phyloP scores from a whole-genome alignment of 2,329 filamentous ascomycete genomes.

The Penicillium sp. region DNA sequence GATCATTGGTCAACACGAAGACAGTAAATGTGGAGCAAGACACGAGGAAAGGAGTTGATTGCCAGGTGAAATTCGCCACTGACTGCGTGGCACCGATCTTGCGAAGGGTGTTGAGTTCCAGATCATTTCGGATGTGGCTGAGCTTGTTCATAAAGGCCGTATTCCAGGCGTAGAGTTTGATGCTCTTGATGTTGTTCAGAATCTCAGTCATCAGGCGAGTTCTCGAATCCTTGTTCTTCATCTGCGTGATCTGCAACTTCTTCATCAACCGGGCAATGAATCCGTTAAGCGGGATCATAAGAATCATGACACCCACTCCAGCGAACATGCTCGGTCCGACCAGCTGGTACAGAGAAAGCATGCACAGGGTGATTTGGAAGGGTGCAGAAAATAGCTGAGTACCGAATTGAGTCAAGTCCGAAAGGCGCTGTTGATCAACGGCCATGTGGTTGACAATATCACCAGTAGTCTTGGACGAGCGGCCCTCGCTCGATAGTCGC shows the following conservation, averaged over 20 bases:
- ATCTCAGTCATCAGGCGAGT: constrained; percentile 96
- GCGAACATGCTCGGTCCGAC: constrained; percentile 94
- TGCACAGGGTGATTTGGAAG: constrained; percentile 93
- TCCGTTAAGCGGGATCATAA: constrained; percentile 97
- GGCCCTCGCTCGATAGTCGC: constrained; percentile 87
- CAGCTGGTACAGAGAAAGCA: constrained; percentile 93
- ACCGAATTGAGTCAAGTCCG: constrained; percentile 92
- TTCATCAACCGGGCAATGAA: constrained; percentile 92
- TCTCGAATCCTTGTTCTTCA: constrained; percentile 97
- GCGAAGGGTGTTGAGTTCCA: constrained; percentile 89
- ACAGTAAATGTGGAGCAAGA: constrained; percentile 95
- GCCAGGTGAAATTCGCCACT: constrained; percentile 97
- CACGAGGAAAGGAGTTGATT: constrained; percentile 92
- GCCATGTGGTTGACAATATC: constrained; percentile 99
- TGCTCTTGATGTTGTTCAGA: constrained; percentile 98
- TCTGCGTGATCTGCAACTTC: constrained; percentile 88
- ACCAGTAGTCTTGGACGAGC: constrained; percentile 83
- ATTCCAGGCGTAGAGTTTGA: constrained; percentile 98
- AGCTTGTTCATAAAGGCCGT: constrained; percentile 97
- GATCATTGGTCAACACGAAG: constrained; percentile 80
- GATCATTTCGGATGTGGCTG: constrained; percentile 92
- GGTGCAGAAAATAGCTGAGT: constrained; percentile 96
- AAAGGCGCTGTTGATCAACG: constrained; percentile 90
- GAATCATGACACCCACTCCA: constrained; percentile 88
- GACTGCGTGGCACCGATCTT: constrained; percentile 95